Evolutionary conservation across 495 filamentous ascomycete genomes (phyloP).

Genomic region (Penicillium riverlandense): DNA sequence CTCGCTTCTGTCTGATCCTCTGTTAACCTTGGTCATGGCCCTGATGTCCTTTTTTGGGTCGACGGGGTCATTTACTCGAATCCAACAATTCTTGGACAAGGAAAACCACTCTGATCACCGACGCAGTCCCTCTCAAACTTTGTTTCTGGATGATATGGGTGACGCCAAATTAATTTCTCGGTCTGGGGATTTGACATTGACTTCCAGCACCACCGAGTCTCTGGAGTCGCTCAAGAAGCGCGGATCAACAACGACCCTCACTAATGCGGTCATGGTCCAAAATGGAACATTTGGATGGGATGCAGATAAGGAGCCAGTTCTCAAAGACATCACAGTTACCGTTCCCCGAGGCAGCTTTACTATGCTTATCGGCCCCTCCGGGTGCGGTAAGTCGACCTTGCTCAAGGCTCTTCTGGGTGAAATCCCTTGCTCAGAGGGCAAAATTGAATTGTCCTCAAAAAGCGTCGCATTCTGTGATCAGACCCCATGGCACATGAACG

Average conservation of each 20-base stretch:
- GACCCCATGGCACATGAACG: slow-evolving; percentile 50
- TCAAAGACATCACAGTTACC: slow-evolving; percentile 33
- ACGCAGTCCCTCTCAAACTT: slow-evolving; percentile 11
- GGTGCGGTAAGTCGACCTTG: slow-evolving; percentile 54
- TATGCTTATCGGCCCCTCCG: slow-evolving; percentile 53
- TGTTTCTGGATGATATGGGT: slow-evolving; percentile 14
- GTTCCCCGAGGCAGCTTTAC: slow-evolving; percentile 36
- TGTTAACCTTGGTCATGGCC: slow-evolving; percentile 48
- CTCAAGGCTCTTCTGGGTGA: slow-evolving; percentile 54
- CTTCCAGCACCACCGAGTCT: slow-evolving; percentile 16
- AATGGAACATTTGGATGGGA: slow-evolving; percentile 49
- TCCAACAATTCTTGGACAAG: slow-evolving; percentile 50
- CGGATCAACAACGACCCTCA: slow-evolving; percentile 4
- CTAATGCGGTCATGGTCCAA: slow-evolving; percentile 30
- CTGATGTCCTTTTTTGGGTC: slow-evolving; percentile 46
- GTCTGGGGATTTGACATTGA: slow-evolving; percentile 10
- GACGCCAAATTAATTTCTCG: slow-evolving; percentile 16
- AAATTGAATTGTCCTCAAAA: slow-evolving; percentile 23
- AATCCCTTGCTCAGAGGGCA: slow-evolving; percentile 35
- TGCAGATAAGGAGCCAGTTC: slow-evolving; percentile 29
- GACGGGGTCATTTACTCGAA: slow-evolving; percentile 50
- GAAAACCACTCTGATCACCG: slow-evolving; percentile 28
- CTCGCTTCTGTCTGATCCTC: slow-evolving; percentile 49
- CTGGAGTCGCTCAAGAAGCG: slow-evolving; percentile 19
- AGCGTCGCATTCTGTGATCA: slow-evolving; percentile 48